Conservation (phyloP, 2,329 filamentous ascomycete genomes). For the Sclerotinia nivalis region DNA sequence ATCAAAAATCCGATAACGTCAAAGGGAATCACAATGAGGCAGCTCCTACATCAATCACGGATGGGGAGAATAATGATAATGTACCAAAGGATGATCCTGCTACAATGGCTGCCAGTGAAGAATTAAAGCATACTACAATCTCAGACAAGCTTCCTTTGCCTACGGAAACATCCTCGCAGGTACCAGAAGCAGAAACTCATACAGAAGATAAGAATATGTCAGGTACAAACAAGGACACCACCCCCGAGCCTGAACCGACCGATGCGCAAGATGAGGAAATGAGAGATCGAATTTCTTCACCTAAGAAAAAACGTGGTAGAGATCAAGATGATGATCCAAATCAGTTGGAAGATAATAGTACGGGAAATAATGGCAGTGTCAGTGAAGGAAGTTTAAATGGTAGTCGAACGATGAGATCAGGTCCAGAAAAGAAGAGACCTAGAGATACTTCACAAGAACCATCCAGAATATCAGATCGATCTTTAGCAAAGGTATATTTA, state of each 20-base stretch:
- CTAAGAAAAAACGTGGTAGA: constrained; percentile 62
- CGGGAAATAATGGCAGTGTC: constrained; percentile 43
- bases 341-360: constrained; percentile 41
- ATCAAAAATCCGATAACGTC: constrained; percentile 30
- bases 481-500: constrained; percentile 31
- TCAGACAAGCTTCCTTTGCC: constrained; percentile 50
- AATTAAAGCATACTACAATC: constrained; percentile 64
- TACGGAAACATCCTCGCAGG: constrained; percentile 54
- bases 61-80: constrained; percentile 29
- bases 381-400: constrained; percentile 46
- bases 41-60: constrained; percentile 31
- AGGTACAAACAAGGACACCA: constrained; percentile 33
- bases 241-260: constrained; percentile 42
- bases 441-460: constrained; percentile 48
- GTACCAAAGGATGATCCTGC: constrained; percentile 56
- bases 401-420: constrained; percentile 47
- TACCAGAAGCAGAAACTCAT: constrained; percentile 35
- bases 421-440: constrained; percentile 66
- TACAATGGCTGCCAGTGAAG: constrained; percentile 62
- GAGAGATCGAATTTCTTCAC: constrained; percentile 56
- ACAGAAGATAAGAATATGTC: constrained; percentile 39
- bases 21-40: constrained; percentile 37
- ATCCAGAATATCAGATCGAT: constrained; percentile 35
- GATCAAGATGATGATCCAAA: constrained; percentile 49
- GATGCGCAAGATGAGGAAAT: constrained; percentile 46